Evolutionary conservation across 306 rosid species (phyloP).

Genomic region (Castanopsis chinensis): DNA sequence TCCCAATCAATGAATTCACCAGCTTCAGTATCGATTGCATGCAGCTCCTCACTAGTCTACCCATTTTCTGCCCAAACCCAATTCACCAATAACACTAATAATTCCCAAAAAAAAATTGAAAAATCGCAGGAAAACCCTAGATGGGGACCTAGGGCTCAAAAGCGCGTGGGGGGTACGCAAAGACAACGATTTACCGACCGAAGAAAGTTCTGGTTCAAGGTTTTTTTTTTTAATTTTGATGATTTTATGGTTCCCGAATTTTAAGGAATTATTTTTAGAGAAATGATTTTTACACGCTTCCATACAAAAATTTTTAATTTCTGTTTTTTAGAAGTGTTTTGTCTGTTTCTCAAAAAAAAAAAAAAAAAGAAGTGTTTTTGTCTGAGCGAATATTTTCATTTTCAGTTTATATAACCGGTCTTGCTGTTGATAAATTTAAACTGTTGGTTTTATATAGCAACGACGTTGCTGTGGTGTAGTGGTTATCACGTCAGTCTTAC

Average conservation of each 20-base stretch:
- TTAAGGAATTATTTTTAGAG: background rate
- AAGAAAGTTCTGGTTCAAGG: background rate
- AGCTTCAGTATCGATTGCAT: conserved; percentile 69
- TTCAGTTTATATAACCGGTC: background rate
- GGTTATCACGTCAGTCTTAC: conserved; percentile 40
- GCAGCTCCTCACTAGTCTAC: conserved; percentile 55
- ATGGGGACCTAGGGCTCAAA: conserved; percentile 27
- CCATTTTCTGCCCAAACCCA: conserved; percentile 35
- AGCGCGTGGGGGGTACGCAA: background rate
- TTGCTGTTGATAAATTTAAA: no score
- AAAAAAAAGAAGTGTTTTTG: background rate
- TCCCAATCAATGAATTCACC: conserved; percentile 71
- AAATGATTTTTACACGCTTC: background rate
- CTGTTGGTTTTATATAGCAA: rapidly evolving
- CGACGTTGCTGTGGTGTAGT: conserved; percentile 29
- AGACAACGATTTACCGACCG: background rate
- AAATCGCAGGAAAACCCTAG: conserved; percentile 9
- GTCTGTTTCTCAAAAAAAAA: no score
- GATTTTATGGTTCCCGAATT: background rate
- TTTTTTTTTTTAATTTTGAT: background rate
- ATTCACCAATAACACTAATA: background rate
- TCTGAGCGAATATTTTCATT: background rate
- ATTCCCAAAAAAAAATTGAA: background rate
- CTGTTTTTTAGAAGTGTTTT: background rate
- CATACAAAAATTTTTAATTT: background rate